Conservation (phyloP, 2,329 filamentous ascomycete species). For the Talaromyces sp. region DNA sequence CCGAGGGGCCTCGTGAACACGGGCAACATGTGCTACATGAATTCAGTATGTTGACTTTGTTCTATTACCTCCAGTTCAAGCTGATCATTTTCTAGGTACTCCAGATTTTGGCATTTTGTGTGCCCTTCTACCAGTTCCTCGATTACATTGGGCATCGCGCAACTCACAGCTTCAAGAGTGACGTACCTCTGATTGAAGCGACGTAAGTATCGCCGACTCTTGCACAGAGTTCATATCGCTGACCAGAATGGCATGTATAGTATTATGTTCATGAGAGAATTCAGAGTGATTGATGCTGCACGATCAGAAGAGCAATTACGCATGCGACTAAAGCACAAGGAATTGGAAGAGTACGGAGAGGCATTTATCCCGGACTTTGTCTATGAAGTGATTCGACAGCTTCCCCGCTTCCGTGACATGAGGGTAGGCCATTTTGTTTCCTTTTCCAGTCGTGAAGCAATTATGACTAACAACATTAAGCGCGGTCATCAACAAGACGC, state of each 20-base stretch:
- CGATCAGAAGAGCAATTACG: conserved; percentile 69
- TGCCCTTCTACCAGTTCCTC: conserved; percentile 90
- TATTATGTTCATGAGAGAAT: conserved; percentile 96
- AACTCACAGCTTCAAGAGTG: conserved; percentile 87
- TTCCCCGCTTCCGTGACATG: conserved; percentile 89
- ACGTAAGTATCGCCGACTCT: conserved; percentile 59
- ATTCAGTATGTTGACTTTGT: conserved; percentile 67
- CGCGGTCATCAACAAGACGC: conserved; percentile 97
- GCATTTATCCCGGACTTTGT: conserved; percentile 91
- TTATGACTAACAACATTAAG: conserved; percentile 40
- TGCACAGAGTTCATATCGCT: conserved; percentile 2
- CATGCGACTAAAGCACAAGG: conserved; percentile 70
- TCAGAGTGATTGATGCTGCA: conserved; percentile 78
- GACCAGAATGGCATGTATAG: conserved; percentile 41
- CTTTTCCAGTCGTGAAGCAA: background rate
- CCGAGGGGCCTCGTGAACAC: conserved; percentile 93
- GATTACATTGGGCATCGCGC: conserved; percentile 81
- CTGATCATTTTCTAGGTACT: conserved; percentile 61
- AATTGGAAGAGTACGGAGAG: conserved; percentile 86
- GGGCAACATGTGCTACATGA: conserved; percentile 99
- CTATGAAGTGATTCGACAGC: conserved; percentile 82
- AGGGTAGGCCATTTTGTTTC: conserved; percentile 55
- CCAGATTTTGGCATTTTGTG: conserved; percentile 90
- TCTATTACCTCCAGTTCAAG: conserved; percentile 31
- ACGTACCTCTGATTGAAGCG: conserved; percentile 88